Conservation (phyloP, 1,284 basidiomycete genomes). For the Cryptococcus amylolentus region DNA sequence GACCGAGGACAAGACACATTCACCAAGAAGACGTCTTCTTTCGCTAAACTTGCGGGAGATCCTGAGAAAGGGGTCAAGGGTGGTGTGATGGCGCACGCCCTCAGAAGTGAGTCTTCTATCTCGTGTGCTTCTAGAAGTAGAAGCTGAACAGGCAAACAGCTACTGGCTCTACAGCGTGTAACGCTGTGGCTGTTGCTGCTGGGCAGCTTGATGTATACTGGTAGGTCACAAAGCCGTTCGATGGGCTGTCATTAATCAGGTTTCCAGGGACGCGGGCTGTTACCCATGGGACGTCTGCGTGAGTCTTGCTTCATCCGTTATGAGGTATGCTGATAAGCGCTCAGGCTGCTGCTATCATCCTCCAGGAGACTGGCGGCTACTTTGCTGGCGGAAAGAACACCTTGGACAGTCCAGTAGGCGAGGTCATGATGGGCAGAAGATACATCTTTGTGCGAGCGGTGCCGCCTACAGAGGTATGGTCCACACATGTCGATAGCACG, state of each 20-base stretch:
- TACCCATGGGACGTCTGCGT: conserved; percentile 80
- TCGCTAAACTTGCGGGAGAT: conserved; percentile 72
- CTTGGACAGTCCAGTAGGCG: conserved; percentile 57
- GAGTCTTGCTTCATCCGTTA: conserved; percentile 26
- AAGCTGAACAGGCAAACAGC: conserved; percentile 13
- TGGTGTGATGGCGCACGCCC: conserved; percentile 80
- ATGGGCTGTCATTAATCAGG: neutral
- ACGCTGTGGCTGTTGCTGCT: conserved; percentile 75
- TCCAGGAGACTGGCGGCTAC: conserved; percentile 78
- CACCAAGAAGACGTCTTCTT: conserved; percentile 64
- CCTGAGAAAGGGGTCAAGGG: conserved; percentile 63
- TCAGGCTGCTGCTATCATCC: conserved; percentile 80
- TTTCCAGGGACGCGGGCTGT: conserved; percentile 50
- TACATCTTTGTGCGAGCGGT: conserved; percentile 64
- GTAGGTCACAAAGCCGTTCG: conserved; percentile 49
- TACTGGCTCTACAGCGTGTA: conserved; percentile 76
- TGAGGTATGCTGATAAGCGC: conserved; percentile 3
- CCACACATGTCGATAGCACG: neutral
- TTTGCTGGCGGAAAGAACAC: conserved; percentile 63
- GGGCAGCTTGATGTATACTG: conserved; percentile 71
- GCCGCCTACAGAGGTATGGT: conserved; percentile 19
- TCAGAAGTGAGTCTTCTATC: conserved; percentile 55
- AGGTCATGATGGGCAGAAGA: conserved; percentile 73
- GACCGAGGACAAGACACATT: conserved; percentile 65
- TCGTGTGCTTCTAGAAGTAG: neutral